Evolutionary conservation across 441 rosid genomes (phyloP), one percentile per base, ranked within the genome.

Genomic region (California macrophylla): DNA sequence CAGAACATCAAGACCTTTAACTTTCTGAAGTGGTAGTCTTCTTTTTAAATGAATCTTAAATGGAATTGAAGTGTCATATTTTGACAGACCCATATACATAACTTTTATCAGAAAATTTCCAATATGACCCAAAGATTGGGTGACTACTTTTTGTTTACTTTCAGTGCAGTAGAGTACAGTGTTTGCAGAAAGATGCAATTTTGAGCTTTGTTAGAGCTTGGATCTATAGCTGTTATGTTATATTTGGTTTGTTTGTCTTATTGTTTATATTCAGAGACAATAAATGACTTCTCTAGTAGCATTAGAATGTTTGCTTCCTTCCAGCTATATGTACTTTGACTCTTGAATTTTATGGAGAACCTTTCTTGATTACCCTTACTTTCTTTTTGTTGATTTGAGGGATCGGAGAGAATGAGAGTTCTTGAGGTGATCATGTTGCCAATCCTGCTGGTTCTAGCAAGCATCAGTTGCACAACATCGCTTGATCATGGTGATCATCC

Each of bases 401-500:
- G 73, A 23, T 72, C 52, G 42, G 64, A 65, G 62, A 47, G 80
- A 70, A 83, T 79, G 81, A 72, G 74, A 70, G 80, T 69, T 54
- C 34, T 60, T 25, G 42, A 71, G 73, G 65, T 79, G 65, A 42
- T 82, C 68, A 68, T 79, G 34, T 47, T 71, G 69, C 70, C 72
- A 30, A 5, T 77, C 64, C 4, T 79, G 7, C 58, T 75, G 67
- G 71, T 80, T 84, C 83, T 85, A 69, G 87, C 78, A 71, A 70
- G 61, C 69, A 64, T 84, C 78, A 75, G 72, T 67, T 68, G 60
- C 71, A 80, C 78, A 70, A 69, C 52, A 38, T 85, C 91, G 21
- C 28, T 23, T 9, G 62, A 56, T 8, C 87, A 87, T 80, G 81
- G 82, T 71, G 88, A 67, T 64, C 89, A 91, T 28, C 92, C 96